Evolutionary conservation across 2,329 filamentous ascomycete species (phyloP), one percentile per base, ranked within the genome.

Genomic region (Botrytis cinerea): DNA sequence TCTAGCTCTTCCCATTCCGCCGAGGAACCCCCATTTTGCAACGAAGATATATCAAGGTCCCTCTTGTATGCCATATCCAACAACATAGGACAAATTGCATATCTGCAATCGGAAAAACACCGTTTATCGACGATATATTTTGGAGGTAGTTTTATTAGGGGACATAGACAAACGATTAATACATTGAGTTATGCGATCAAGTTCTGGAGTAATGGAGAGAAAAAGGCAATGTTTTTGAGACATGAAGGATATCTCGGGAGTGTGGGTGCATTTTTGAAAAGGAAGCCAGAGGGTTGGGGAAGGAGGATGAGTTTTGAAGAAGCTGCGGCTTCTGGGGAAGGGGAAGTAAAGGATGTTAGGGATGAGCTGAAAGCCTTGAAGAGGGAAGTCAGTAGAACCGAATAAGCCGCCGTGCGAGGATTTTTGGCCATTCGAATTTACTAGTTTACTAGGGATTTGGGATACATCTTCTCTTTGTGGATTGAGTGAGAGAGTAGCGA

Each of bases 71-170:
- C 96, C 38, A 94, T 98, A 78, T 95, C 92, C 82, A 98, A 98
- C 85, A 98, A 98, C 83, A 98, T 98, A 76, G 96, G 96, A 25
- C 96, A 99, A 84, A 97, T 99, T 78, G 94, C 96, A 61, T 98
- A 96, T 82, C 86, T 99, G n/a, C 96, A 98, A 81, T 96, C 94
- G 9, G 95, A 98, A 82, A 96, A 97, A 80, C 95, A 99, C 84
- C 89, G 92, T 63, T 86, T 98, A 40, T 92, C 93, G 76, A 91
- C 95, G 80, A 98, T 99, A 75, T 99, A 99, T 85, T 99, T 99
- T 83, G 96, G 96, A 35, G 96, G 96, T 38, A 96, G 93, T 10
- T 99, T 98, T 81, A 98, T 99, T 81, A 91, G 96, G 60, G 96
- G 96, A 59, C 96, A 99, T 82, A 90, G 93, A 25, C 96, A 98